Evolutionary conservation across 441 rosid genomes (phyloP).

Genomic region (Syzygium syzygioides): DNA sequence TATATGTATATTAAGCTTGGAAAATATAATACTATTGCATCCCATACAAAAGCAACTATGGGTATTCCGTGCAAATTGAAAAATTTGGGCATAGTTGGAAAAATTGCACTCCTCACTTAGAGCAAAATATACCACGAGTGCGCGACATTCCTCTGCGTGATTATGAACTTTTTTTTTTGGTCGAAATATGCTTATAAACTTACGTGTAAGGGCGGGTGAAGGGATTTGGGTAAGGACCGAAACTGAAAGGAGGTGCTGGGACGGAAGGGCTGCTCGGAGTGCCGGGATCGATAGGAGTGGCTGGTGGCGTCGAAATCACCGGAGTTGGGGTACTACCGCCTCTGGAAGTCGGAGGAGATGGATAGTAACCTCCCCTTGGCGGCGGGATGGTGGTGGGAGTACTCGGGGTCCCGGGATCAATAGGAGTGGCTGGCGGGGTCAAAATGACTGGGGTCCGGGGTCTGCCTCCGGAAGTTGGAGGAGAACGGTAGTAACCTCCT

Average conservation of each 20-base stretch:
- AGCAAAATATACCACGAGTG: neutral
- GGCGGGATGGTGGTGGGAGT: neutral
- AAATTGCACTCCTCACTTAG: neutral
- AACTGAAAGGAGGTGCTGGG: conserved; percentile 37
- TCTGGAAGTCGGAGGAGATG: neutral
- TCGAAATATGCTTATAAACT: conserved; percentile 9
- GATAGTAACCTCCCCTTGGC: neutral
- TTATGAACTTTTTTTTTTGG: conserved; percentile 9
- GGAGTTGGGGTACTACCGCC: conserved; percentile 26
- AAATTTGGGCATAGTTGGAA: neutral
- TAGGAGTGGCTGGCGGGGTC: neutral
- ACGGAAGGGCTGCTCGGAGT: conserved; percentile 33
- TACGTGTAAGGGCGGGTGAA: conserved; percentile 56
- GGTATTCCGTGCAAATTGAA: neutral
- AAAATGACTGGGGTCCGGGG: conserved; percentile 4
- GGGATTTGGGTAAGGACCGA: conserved; percentile 31
- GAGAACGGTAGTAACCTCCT: conserved; percentile 20
- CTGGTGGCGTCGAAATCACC: conserved; percentile 27
- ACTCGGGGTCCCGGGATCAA: neutral
- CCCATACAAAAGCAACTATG: neutral
- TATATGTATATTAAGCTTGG: neutral
- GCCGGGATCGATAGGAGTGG: conserved; percentile 37
- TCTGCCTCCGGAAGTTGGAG: conserved; percentile 13
- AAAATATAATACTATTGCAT: neutral
- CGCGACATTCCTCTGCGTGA: neutral